Evolutionary conservation across 768 basidiomycete species (phyloP).

Genomic region (Amanita fuliginea): DNA sequence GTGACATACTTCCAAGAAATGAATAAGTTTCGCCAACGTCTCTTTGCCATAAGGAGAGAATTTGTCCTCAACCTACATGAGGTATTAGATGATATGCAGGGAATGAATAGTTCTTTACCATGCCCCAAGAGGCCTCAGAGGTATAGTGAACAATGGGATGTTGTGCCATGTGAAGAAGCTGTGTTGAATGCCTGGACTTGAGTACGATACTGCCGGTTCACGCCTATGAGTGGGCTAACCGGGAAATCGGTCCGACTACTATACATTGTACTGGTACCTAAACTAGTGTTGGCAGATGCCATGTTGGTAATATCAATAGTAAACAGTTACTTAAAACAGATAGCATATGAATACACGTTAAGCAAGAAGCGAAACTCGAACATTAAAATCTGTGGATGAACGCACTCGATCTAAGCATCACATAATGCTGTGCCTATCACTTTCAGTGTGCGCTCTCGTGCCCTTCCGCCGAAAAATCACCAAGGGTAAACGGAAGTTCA

Average conservation of each 20-base stretch:
- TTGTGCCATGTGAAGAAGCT: conserved; percentile 30
- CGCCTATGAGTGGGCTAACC: background rate
- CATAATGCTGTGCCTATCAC: background rate
- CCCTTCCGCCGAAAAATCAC: conserved; percentile 28
- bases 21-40: conserved; percentile 70
- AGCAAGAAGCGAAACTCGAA: background rate
- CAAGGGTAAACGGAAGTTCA: conserved; percentile 61
- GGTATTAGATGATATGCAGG: background rate
- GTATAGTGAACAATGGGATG: conserved; percentile 74
- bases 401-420: background rate
- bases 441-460: conserved; percentile 21
- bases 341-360: conserved; percentile 5
- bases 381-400: background rate
- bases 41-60: conserved; percentile 88
- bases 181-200: too few relatives aligned
- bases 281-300: too few relatives aligned
- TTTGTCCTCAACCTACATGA: conserved; percentile 71
- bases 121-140: conserved; percentile 78
- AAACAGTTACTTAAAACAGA: background rate
- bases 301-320: background rate
- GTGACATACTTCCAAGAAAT: conserved; percentile 65
- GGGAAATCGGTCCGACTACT: background rate
- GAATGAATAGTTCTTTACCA: conserved; percentile 33
- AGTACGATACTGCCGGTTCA: background rate
- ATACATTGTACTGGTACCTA: background rate